Conservation (phyloP, 2,329 filamentous ascomycete genomes). For the Elsinoe fawcettii region DNA sequence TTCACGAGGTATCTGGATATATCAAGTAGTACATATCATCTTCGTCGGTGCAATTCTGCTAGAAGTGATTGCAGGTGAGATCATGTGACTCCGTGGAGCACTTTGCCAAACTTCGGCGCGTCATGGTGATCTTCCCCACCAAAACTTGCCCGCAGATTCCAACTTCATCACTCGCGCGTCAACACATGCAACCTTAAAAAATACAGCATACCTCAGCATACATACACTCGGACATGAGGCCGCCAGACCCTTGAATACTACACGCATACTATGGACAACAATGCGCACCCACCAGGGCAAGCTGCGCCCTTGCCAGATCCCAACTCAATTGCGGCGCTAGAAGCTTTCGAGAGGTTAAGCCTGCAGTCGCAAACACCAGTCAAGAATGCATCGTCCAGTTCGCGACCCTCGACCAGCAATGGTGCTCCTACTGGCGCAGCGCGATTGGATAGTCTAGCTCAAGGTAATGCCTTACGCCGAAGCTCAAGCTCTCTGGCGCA, state of each 20-base stretch:
- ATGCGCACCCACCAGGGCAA: not conserved
- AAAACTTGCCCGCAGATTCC: slow-evolving; percentile 2
- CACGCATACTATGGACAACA: not conserved
- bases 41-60: no score
- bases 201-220: not conserved
- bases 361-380: slow-evolving; percentile 6
- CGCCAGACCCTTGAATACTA: not conserved
- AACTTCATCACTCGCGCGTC: not conserved
- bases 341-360: slow-evolving; percentile 12
- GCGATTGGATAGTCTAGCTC: not conserved
- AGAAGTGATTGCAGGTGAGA: not conserved
- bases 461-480: not conserved
- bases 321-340: not conserved
- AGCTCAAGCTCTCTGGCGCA: slow-evolving; percentile 11
- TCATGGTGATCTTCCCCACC: not conserved
- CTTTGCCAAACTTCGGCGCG: not conserved
- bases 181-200: not conserved
- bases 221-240: slow-evolving; percentile 1
- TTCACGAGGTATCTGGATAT: slow-evolving; percentile 8
- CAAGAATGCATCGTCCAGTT: not conserved
- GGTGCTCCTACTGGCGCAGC: not conserved
- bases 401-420: slow-evolving; percentile 10
- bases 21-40: not conserved
- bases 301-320: not conserved
- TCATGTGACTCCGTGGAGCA: not conserved